Base-by-base conservation (phyloP, 768 basidiomycete genomes). In the Naganishia kalamii region DNA sequence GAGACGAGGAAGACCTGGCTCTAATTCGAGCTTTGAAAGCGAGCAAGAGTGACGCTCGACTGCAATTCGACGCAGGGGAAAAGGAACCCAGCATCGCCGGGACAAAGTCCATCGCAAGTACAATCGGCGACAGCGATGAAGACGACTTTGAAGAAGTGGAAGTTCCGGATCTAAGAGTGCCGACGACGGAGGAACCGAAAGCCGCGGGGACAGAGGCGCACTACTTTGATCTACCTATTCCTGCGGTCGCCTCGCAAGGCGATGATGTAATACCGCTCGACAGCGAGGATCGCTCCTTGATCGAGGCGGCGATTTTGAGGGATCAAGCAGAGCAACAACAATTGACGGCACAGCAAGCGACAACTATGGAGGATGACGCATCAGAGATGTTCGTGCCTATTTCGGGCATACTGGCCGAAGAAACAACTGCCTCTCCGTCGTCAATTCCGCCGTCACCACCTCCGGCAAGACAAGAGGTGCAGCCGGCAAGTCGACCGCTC, bases 131-230 rank as follows among this genome's bases (percentile, higher is more conserved):
- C 33, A 72, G 70, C 25, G 72, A 72, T 40, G 74, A 65, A 21
- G 68, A 73, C 19, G 64, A 64, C 15, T 63, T 75, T 54, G 76
- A 77, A 44, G 76, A 75, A 60, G 75, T 77, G 21, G 69, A 68
- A 3, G 60, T 77, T 15, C 71, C 70, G 2, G 73, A 72, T 1
- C 67, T 19, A 11, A 57, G 23, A 23, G 35, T n/a, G 1, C 12
- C 69, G 7, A 66, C 59, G 3, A 25, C 59, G 15, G 64, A 41
- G 7, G 74, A 72, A 0, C 73, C 72, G 5, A 57, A 46, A 25
- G 15, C 47, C 4, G 21, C 77, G 70, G 88, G 86, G 72, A 87
- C 90, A 75, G 85, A 61, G 43, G 21, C 32, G 1, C 17, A n/a
- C 21, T 23, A 44, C 17, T 44, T 61, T 35, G 43, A 46, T 23